Evolutionary conservation across 2,329 filamentous ascomycete genomes (phyloP).

Genomic region (Chaetomiaceae sp.): DNA sequence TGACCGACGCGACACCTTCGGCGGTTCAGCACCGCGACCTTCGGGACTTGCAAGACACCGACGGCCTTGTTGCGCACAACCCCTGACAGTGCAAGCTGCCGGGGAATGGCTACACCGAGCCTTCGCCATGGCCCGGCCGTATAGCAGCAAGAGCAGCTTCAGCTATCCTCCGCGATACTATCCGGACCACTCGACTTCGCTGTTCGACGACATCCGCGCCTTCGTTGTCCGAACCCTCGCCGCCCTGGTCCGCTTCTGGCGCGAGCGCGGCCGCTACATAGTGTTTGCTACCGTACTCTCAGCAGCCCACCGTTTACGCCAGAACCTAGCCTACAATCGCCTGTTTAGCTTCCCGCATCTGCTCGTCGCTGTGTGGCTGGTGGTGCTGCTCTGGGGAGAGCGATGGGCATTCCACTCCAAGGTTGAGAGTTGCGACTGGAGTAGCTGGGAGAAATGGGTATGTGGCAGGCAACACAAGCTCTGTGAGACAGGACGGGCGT

Average conservation of each 20-base stretch:
- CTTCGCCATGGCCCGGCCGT: slow-evolving; percentile 37
- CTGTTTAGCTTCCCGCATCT: slow-evolving; percentile 61
- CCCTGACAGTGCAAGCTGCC: neutral
- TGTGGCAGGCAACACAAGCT: slow-evolving; percentile 27
- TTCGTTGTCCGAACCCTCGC: slow-evolving; percentile 29
- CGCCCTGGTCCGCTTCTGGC: slow-evolving; percentile 39
- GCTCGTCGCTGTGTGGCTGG: slow-evolving; percentile 68
- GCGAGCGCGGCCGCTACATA: slow-evolving; percentile 39
- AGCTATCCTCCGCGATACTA: slow-evolving; percentile 22
- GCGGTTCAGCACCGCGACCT: neutral
- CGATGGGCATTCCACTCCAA: slow-evolving; percentile 68
- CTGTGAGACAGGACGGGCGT: neutral
- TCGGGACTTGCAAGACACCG: neutral
- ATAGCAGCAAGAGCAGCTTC: slow-evolving; percentile 33
- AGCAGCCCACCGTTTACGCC: slow-evolving; percentile 33
- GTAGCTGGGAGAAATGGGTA: slow-evolving; percentile 91
- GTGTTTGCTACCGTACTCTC: slow-evolving; percentile 32
- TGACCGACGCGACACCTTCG: neutral
- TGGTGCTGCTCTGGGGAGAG: slow-evolving; percentile 81
- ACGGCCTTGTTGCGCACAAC: neutral
- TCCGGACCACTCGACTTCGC: slow-evolving; percentile 32
- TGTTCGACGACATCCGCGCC: slow-evolving; percentile 36
- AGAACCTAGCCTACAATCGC: slow-evolving; percentile 48
- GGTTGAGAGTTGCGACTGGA: slow-evolving; percentile 73
- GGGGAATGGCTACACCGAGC: slow-evolving; percentile 29